Percentiles rank a stretch among this genome's conserved stretches.
Evolutionary conservation across 2,329 filamentous ascomycete genomes (phyloP).

Genomic region (Aspergillus fumigatiaffinis): DNA sequence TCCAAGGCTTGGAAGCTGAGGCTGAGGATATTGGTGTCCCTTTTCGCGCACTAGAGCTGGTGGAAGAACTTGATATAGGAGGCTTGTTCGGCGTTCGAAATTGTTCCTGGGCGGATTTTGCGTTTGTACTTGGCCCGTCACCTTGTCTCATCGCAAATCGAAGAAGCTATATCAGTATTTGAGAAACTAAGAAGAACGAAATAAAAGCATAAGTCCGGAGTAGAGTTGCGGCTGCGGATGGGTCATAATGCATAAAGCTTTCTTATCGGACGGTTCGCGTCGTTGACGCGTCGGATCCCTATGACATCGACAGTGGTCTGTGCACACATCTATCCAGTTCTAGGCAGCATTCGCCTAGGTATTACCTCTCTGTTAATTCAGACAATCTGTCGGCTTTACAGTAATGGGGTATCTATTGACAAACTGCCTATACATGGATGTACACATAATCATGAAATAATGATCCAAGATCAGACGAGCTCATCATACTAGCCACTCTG

Average conservation of each 20-base stretch:
- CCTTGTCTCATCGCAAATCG: conserved; percentile 27
- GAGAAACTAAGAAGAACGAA: not conserved
- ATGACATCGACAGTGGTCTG: not conserved
- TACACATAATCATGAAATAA: not conserved
- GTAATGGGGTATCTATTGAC: not conserved
- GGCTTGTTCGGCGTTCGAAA: conserved; percentile 21
- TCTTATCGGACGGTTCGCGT: not conserved
- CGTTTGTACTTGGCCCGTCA: conserved; percentile 9
- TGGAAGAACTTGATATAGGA: conserved; percentile 7
- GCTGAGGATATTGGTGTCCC: conserved; percentile 12
- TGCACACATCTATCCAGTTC: not conserved
- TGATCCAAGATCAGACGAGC: conserved; percentile 15
- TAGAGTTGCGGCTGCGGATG: conserved; percentile 6
- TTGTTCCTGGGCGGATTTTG: conserved; percentile 14
- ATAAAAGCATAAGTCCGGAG: conserved; percentile 7
- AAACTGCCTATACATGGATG: not conserved
- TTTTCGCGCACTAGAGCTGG: conserved; percentile 15
- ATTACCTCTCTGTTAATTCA: too few species aligned
- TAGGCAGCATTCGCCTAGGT: not conserved
- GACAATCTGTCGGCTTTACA: not conserved
- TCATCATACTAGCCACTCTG: conserved; percentile 55
- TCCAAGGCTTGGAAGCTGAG: conserved; percentile 17
- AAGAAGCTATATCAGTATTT: not conserved
- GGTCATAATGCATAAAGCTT: not conserved
- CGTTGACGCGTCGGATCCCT: not conserved